phyloP scores from a whole-genome alignment of 345 rosid genomes.

The Erysimum cheiranthoides region DNA sequence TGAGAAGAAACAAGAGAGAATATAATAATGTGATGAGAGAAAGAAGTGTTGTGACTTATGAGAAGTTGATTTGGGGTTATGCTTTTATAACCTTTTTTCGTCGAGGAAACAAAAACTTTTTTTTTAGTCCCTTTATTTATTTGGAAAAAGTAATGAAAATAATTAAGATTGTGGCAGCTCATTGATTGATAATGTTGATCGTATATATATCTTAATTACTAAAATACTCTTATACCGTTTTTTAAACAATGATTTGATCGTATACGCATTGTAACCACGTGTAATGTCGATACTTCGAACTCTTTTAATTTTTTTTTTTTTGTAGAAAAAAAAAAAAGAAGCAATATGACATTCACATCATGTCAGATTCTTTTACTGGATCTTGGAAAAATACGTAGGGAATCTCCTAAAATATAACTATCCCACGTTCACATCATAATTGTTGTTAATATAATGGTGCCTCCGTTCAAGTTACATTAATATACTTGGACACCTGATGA shows the following conservation, averaged over 20 bases:
- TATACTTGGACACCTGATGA: constrained; percentile 14
- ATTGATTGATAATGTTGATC: constrained; percentile 29
- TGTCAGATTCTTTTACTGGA: constrained; percentile 29
- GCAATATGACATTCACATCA: too few species aligned
- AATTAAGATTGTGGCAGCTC: constrained; percentile 38
- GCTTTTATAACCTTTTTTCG: constrained; percentile 40
- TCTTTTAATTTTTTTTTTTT: too few species aligned
- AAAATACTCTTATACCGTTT: not conserved
- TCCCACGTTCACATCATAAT: not conserved
- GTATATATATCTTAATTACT: not conserved
- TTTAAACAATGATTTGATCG: constrained; percentile 19
- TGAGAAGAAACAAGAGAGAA: not conserved
- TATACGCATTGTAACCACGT: constrained; percentile 36
- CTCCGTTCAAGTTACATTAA: not conserved
- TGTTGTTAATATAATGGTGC: not conserved
- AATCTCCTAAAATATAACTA: constrained; percentile 15
- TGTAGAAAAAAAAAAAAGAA: too few species aligned
- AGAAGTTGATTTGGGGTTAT: constrained; percentile 6
- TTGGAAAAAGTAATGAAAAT: constrained; percentile 5
- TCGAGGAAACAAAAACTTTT: not conserved
- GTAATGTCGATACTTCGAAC: constrained; percentile 29
- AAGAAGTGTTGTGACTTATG: not conserved
- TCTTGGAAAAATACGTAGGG: constrained; percentile 18
- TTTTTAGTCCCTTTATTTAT: not conserved
- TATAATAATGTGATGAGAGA: not conserved